Conservation (phyloP, 2,329 filamentous ascomycete genomes). For the Aspergillus sp. region DNA sequence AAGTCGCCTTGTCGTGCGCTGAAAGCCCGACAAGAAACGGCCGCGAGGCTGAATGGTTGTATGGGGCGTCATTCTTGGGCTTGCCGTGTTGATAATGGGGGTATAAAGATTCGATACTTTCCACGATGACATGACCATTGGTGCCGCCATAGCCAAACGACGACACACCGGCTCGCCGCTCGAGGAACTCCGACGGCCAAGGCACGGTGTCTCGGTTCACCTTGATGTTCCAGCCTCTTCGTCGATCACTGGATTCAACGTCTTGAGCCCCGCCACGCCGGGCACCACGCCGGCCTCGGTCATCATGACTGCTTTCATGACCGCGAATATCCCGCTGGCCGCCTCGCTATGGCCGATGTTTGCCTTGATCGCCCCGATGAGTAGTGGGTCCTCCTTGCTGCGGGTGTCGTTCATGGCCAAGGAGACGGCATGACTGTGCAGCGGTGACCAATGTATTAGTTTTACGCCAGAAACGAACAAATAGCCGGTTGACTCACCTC, state of each 20-base stretch:
- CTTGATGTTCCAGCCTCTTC: constrained; percentile 2
- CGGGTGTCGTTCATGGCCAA: too few relatives aligned
- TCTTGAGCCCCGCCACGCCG: constrained; percentile 13
- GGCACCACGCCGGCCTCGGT: constrained; percentile 11
- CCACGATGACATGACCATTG: constrained; percentile 30
- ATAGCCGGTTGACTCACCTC: not conserved
- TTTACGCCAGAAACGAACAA: too few relatives aligned
- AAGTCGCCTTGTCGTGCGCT: not conserved
- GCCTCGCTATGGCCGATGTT: constrained; percentile 18
- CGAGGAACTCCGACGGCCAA: constrained; percentile 10
- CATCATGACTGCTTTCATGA: constrained; percentile 14
- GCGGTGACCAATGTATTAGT: too few relatives aligned
- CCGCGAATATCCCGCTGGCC: constrained; percentile 10
- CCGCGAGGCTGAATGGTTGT: not conserved
- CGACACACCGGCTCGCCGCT: constrained; percentile 34
- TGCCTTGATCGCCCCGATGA: constrained; percentile 13
- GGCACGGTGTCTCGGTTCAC: not conserved
- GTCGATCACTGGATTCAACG: constrained; percentile 12
- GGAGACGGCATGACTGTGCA: too few relatives aligned
- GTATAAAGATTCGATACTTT: constrained; percentile 10
- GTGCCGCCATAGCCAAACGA: constrained; percentile 34
- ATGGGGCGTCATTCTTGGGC: not conserved
- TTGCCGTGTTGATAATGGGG: constrained; percentile 1
- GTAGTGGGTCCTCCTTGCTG: not conserved
- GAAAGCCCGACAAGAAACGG: not conserved